These are phyloP conservation scores for Aphanoascus verrucosus DNA, from an alignment of 2,329 filamentous ascomycete genomes.

Conservation along the genomic window DNA sequence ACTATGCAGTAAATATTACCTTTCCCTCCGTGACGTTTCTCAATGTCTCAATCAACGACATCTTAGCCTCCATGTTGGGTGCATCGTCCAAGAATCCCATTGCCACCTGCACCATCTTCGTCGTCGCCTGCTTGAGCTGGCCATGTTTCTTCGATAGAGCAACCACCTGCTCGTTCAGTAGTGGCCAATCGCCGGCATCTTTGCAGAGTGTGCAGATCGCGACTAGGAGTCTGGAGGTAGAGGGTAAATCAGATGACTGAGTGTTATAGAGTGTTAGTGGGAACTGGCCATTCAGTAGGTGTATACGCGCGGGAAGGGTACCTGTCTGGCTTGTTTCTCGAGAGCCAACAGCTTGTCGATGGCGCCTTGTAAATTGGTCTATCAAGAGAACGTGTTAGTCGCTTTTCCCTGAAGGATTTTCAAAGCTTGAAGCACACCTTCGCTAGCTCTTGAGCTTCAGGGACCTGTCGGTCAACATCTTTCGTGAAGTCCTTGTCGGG, in stretches of 20 bases:
- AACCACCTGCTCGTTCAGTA: conserved; percentile 93
- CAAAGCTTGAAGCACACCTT: conserved; percentile 48
- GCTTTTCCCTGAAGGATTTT: background rate
- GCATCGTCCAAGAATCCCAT: conserved; percentile 85
- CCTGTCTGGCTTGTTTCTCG: conserved; percentile 97
- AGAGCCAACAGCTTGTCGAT: conserved; percentile 86
- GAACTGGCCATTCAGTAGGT: background rate
- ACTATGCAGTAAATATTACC: conserved; percentile 34
- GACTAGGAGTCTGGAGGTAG: conserved; percentile 79
- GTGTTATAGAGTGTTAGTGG: conserved; percentile 13
- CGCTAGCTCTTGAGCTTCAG: conserved; percentile 80
- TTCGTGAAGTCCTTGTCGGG: conserved; percentile 98
- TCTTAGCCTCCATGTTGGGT: conserved; percentile 74
- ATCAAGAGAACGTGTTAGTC: conserved; percentile 14
- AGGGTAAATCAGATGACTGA: conserved; percentile 88
- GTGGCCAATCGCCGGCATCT: conserved; percentile 79
- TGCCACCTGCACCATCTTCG: conserved; percentile 96
- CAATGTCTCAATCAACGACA: conserved; percentile 87
- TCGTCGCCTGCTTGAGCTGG: conserved; percentile 97
- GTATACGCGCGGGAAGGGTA: conserved; percentile 30
- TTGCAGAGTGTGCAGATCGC: conserved; percentile 91
- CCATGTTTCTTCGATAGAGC: conserved; percentile 98
- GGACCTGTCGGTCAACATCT: conserved; percentile 83
- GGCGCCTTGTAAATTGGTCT: conserved; percentile 64
- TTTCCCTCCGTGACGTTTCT: conserved; percentile 97